phyloP scores from a whole-genome alignment of 306 rosid species.

The Gillenia trifoliata region DNA sequence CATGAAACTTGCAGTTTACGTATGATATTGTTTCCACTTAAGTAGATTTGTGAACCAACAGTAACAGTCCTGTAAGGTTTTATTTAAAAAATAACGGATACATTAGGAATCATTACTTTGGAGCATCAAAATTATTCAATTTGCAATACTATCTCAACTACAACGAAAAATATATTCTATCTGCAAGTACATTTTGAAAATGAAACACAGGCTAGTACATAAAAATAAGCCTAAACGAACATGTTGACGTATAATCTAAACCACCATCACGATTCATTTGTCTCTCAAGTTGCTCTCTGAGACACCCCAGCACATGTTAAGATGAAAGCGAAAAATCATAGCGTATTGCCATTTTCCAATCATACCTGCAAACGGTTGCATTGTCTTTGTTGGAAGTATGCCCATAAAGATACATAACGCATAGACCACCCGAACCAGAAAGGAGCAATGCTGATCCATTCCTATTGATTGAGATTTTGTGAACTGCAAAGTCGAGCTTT shows the following conservation, averaged over 20 bases:
- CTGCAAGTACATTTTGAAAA: not conserved
- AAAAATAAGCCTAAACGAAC: too few species aligned
- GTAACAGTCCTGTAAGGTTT: conserved; percentile 57
- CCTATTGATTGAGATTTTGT: conserved; percentile 65
- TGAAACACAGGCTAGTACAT: not conserved
- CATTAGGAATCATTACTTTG: not conserved
- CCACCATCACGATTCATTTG: not conserved
- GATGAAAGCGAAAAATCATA: not conserved
- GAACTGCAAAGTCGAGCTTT: conserved; percentile 45
- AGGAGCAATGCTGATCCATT: conserved; percentile 71
- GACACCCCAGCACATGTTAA: conserved; percentile 1
- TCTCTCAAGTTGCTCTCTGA: not conserved
- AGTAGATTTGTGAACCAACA: conserved; percentile 58
- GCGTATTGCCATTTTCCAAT: not conserved
- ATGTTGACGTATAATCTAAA: not conserved
- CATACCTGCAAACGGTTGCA: conserved; percentile 69
- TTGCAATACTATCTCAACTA: not conserved
- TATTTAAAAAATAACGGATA: not conserved
- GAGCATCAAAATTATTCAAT: not conserved
- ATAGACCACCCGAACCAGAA: conserved; percentile 55
- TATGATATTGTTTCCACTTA: conserved; percentile 41
- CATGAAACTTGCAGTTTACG: conserved; percentile 65
- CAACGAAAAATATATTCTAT: not conserved
- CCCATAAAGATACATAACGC: conserved; percentile 76
- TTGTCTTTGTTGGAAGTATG: conserved; percentile 51